These are phyloP conservation scores for Rhodamnia rubescens DNA, from an alignment of 345 rosid species.

Conservation along the genomic window DNA sequence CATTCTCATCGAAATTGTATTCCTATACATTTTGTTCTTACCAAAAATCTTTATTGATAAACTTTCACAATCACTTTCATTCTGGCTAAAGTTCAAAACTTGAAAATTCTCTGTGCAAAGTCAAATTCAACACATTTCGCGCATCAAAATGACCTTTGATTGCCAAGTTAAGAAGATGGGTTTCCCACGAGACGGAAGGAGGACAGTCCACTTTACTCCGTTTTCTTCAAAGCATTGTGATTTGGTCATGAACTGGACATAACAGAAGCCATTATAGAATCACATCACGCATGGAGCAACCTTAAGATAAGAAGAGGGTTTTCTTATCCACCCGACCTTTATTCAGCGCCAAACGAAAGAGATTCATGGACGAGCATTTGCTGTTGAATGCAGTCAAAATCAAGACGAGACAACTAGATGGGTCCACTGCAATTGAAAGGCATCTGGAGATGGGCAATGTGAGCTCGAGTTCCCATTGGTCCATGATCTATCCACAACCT, in stretches of 20 bases:
- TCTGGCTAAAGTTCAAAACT: not conserved
- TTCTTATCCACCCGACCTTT: not conserved
- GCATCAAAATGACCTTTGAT: not conserved
- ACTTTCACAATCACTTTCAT: not conserved
- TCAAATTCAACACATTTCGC: not conserved
- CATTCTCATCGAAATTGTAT: rapidly evolving
- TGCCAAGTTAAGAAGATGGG: not conserved
- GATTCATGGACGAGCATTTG: not conserved
- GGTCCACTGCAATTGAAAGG: not conserved
- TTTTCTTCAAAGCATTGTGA: not conserved
- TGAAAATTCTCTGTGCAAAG: not conserved
- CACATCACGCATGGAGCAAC: not conserved
- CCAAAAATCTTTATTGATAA: not conserved
- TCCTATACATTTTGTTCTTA: not conserved
- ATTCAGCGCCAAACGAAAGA: not conserved
- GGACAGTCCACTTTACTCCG: not conserved
- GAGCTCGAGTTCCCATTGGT: constrained; percentile 46
- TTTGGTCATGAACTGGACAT: not conserved
- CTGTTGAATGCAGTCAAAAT: not conserved
- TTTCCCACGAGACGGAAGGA: not conserved
- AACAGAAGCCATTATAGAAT: not conserved
- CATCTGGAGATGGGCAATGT: not conserved
- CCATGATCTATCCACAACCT: constrained; percentile 59
- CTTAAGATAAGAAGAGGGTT: not conserved
- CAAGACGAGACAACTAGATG: not conserved